Base-by-base conservation (phyloP, 164 flowering plant species). In the Chimonanthus praecox region DNA sequence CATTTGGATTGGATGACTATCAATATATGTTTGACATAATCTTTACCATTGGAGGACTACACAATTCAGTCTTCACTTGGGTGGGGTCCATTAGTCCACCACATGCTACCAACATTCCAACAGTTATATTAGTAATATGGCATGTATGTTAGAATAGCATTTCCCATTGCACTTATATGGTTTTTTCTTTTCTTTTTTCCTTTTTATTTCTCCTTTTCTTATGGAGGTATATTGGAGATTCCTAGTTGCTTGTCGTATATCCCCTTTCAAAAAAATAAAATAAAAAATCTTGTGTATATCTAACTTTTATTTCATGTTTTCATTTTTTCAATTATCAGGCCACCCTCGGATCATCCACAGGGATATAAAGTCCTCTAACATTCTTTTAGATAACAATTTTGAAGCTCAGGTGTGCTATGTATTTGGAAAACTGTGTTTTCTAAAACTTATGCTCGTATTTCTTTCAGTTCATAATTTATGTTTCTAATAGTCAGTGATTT, bases 311-410 rank as follows among this genome's bases (percentile, higher is more conserved):
- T 10, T 20, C 18, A 6, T 69, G 8, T 16, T 16, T 47, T 67
- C 45, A 33, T 33, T 33, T 33, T 51, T 73, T 61, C 62, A 11
- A 72, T 11, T 82, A 9, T 64, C 82, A 94, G 98, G 98, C 70
- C 94, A 89, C 82, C 98, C 98, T 50, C 88, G 96, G 58, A 84
- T 94, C 70, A 90, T 94, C 70, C 98, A 94, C 83, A 84, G 98
- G 79, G 98, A 94, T 77, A 92, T 94, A 72, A 94, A 94, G 77
- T 89, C 98, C 73, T 87, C 98, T 68, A 94, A 94, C 81, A 94
- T 94, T 79, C 98, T 94, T 71, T 71, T 94, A 74, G 92, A 92
- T 79, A 75, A 81, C 74, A 85, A 88, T 81, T 94, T 87, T 81
- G 97, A 94, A 74, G 90, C 98, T 66, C 87, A 76, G 92, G 98